Conservation (phyloP, 192 early-diverging fungal species). For the Chytriomyces confervae region DNA sequence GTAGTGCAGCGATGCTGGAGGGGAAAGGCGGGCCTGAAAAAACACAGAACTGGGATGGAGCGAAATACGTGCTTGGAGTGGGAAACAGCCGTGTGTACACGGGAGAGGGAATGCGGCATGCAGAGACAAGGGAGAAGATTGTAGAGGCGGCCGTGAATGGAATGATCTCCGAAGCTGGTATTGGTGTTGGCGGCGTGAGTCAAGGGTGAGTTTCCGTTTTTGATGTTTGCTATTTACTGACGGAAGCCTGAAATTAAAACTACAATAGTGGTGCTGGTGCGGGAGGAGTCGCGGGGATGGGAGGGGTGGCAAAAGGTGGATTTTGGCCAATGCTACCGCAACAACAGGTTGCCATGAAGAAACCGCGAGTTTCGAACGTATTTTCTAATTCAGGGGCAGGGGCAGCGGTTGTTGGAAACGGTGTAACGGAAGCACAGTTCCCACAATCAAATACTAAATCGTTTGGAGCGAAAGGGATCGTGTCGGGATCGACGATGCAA, state of each 20-base stretch:
- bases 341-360: slow-evolving; percentile 27
- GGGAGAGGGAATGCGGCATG: slow-evolving; percentile 31
- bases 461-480: slow-evolving; percentile 9
- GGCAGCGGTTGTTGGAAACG: too few relatives aligned
- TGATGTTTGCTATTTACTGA: background rate
- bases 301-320: slow-evolving; percentile 26
- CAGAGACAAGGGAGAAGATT: slow-evolving; percentile 12
- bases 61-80: slow-evolving; percentile 26
- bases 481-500: slow-evolving; percentile 32
- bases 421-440: background rate
- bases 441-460: background rate
- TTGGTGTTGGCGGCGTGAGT: slow-evolving; percentile 34
- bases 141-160: slow-evolving; percentile 26
- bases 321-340: slow-evolving; percentile 32
- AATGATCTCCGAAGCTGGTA: background rate
- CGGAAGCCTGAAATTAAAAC: background rate
- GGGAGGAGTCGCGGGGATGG: slow-evolving; percentile 30
- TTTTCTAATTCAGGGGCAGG: too few relatives aligned
- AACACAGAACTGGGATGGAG: slow-evolving; percentile 23
- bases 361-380: background rate
- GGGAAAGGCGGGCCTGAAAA: slow-evolving; percentile 13
- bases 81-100: slow-evolving; percentile 26
- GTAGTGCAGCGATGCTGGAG: slow-evolving; percentile 2
- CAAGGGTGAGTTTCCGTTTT: slow-evolving; percentile 13
- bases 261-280: slow-evolving; percentile 17